Percentiles rank a stretch among this genome's conserved stretches.
phyloP scores from a whole-genome alignment of 495 filamentous ascomycete species.

The Schizothecium vesticola region DNA sequence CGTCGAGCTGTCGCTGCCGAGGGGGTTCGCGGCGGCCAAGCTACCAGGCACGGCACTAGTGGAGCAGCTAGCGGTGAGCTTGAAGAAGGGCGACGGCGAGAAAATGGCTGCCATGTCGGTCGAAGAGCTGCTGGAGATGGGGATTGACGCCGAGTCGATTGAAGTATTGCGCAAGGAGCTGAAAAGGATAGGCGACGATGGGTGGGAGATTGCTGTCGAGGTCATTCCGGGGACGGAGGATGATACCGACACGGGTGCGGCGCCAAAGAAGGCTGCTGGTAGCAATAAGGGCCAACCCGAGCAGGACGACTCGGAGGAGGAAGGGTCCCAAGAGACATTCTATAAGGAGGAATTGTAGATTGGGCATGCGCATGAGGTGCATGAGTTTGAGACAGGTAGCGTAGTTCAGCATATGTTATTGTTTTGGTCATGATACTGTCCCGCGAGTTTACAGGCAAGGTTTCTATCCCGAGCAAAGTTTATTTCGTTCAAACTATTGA shows the following conservation, averaged over 20 bases:
- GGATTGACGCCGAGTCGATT: slow-evolving; percentile 62
- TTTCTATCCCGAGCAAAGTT: no score
- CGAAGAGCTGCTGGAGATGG: slow-evolving; percentile 61
- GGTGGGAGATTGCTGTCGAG: slow-evolving; percentile 53
- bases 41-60: slow-evolving; percentile 15
- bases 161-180: slow-evolving; percentile 58
- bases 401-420: neutral
- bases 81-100: slow-evolving; percentile 49
- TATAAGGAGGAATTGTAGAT: slow-evolving; percentile 44
- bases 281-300: slow-evolving; percentile 8
- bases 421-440: neutral
- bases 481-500: neutral
- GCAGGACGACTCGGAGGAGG: slow-evolving; percentile 13
- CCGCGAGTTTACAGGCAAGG: neutral
- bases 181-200: slow-evolving; percentile 44
- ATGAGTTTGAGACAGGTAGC: neutral
- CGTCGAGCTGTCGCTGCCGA: slow-evolving; percentile 30
- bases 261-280: slow-evolving; percentile 29
- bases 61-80: slow-evolving; percentile 35
- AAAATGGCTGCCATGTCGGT: slow-evolving; percentile 48
- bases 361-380: neutral
- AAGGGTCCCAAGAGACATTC: slow-evolving; percentile 43
- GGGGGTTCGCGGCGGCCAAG: slow-evolving; percentile 25
- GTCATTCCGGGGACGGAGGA: slow-evolving; percentile 33
- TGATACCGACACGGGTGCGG: slow-evolving; percentile 45